Evolutionary conservation across 1,284 basidiomycete genomes (phyloP).

Genomic region (Marasmius fiardii): DNA sequence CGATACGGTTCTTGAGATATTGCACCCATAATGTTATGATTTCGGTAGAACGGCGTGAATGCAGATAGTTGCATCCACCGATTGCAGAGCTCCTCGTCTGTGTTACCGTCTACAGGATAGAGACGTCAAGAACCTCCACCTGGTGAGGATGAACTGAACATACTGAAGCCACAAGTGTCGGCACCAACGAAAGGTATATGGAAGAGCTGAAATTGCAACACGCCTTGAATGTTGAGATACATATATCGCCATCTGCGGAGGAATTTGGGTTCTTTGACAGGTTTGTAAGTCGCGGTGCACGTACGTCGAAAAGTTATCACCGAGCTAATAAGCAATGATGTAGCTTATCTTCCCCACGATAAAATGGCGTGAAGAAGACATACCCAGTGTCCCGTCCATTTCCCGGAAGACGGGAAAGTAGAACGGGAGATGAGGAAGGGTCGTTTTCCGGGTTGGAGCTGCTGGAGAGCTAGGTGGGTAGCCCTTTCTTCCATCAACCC

Average conservation of each 20-base stretch:
- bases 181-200: conserved; percentile 77
- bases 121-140: conserved; percentile 12
- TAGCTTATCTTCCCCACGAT: not conserved
- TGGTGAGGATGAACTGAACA: conserved; percentile 18
- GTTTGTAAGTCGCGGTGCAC: not conserved
- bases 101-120: conserved; percentile 50
- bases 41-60: conserved; percentile 71
- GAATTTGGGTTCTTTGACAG: not conserved
- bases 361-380: conserved; percentile 13
- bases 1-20: conserved; percentile 71
- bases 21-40: conserved; percentile 62
- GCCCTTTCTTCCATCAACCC: conserved; percentile 63
- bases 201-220: conserved; percentile 75
- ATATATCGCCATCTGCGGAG: conserved; percentile 52
- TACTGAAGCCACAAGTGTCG: conserved; percentile 67
- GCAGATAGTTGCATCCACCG: conserved; percentile 81
- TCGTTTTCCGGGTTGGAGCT: conserved; percentile 49
- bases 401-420: conserved; percentile 65
- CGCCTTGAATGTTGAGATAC: conserved; percentile 56
- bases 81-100: conserved; percentile 78
- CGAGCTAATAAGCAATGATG: conserved; percentile 39
- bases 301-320: conserved; percentile 62
- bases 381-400: conserved; percentile 62
- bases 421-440: conserved; percentile 67
- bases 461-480: conserved; percentile 51